phyloP scores from a whole-genome alignment of 495 filamentous ascomycete species.

The Penicillium bialowiezense region DNA sequence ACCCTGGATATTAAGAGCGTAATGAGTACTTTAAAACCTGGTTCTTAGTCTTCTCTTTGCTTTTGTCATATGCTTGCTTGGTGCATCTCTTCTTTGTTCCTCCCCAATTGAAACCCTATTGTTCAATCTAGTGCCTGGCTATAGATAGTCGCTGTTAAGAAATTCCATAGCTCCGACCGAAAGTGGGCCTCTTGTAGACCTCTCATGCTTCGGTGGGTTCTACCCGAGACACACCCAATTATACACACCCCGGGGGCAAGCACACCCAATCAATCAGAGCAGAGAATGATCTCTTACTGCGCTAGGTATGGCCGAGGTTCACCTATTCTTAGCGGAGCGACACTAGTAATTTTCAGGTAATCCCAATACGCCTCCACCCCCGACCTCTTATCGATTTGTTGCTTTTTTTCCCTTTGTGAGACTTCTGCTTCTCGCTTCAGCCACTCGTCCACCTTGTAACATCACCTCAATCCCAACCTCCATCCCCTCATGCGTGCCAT shows the following conservation, averaged over 20 bases:
- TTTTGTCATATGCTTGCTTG: not conserved
- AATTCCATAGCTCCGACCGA: not conserved
- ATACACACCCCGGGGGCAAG: conserved; percentile 7
- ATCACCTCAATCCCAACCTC: not conserved
- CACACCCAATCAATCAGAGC: not conserved
- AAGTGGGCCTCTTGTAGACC: not conserved
- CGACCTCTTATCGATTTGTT: conserved; percentile 11
- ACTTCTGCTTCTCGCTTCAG: conserved; percentile 4
- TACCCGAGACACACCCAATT: conserved; percentile 5
- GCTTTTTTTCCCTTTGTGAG: conserved; percentile 10
- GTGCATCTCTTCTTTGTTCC: not conserved
- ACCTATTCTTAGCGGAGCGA: conserved; percentile 8
- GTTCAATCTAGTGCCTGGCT: not conserved
- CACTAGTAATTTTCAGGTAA: conserved; percentile 9
- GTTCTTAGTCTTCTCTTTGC: not conserved
- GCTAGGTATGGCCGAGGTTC: conserved; percentile 2
- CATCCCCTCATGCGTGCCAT: conserved; percentile 5
- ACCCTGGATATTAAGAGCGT: not conserved
- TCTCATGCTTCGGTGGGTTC: conserved; percentile 3
- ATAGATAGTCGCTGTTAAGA: not conserved
- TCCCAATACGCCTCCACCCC: conserved; percentile 6
- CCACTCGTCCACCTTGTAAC: not conserved
- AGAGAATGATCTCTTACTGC: not conserved
- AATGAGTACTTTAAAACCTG: not conserved
- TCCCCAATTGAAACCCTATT: not conserved